Base-by-base conservation (phyloP, 1,284 basidiomycete genomes). In the Mycosarcoma mackinlayi region DNA sequence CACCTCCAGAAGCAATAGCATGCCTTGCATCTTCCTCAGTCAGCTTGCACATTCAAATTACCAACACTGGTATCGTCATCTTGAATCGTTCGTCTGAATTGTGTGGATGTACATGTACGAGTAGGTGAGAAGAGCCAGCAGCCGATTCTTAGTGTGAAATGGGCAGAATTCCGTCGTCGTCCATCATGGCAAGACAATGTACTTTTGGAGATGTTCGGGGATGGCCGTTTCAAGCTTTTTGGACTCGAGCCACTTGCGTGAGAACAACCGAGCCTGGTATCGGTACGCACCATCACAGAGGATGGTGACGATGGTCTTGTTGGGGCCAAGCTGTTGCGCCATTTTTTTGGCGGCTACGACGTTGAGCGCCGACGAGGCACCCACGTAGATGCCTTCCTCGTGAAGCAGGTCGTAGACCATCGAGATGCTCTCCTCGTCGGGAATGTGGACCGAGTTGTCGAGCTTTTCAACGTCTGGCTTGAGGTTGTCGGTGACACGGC, bases 381-480 rank as follows among this genome's bases (percentile, higher is more conserved):
- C 96, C 46, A 99, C 85, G 84, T 98, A 98, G 33, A 99, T 82
- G 1, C 96, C 96, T 83, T 98, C 96, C 41, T 90, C 88, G 83
- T 97, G 92, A 38, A 98, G 86, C 33, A 98, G 85, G 54, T 93
- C 89, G 84, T 97, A 99, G 42, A 99, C 85, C 93, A 97, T 98
- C 38, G 86, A 86, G 78, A 99, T 93, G 23, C 91, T 90, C 81
- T 95, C 91, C 77, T 90, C 88, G 81, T 99, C 96, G 6, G 93
- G 87, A 41, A 98, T 90, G 75, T 89, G 89, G 71, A 98, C 85
- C 14, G 93, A 91, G 24, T 93, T 92, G 53, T 90, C 88, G 33
- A 98, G 71, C 44, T 92, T 85, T 28, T 71, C 35, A 38, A 98
- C 86, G 82, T 98, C 92, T 0, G 90, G 93, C 38, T 86, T 89